Base-by-base conservation (phyloP, 257 asterid species). In the Eustoma russellianum region DNA sequence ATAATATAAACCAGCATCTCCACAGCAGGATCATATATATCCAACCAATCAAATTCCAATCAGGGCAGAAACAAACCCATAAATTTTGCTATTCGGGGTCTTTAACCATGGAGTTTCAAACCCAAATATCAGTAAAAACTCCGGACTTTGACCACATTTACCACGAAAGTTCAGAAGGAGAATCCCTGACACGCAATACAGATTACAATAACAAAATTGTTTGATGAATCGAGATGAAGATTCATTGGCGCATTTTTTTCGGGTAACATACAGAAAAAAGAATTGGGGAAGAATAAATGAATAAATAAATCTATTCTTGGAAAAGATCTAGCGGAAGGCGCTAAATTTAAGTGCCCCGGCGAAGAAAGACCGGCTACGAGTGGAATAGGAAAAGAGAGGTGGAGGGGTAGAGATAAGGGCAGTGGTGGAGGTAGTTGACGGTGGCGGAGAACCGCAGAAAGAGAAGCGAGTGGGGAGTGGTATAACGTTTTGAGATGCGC, bases 301-400 rank as follows among this genome's bases (percentile, higher is more conserved):
- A 38, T 3, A 38, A 10, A 38, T 11, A 38, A 38, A 38, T 38
- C 43, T 38, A 38, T 38, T 38, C 12, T 38, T 38, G 11, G n/a
- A 30, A 18, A 64, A 66, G 69, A 66, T 59, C 71, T 58, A 38
- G 41, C 6, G 7, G 9, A 15, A 51, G 70, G 53, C 58, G 55
- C 51, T 46, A 12, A 40, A 60, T 1, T 14, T 12, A 45, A 13
- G 15, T 19, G 15, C 33, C 43, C 64, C 57, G 62, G 77, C 75
- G 77, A 74, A 61, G 64, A 67, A 71, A 60, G 65, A 46, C 14
- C n/a, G 35, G 70, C 56, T 58, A 63, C 9, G 41, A 52, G 74
- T 17, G 74, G 65, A 13, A 16, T 53, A 40, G 38, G 2, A 2
- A 13, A 56, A 33, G 56, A 18, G 60, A 56, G 63, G 65, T 16